A percentile compares a stretch with the other conserved stretches of the same genome.
These are phyloP conservation scores for Bjerkandera adusta DNA, from an alignment of 1,284 basidiomycete species.

Conservation along the genomic window DNA sequence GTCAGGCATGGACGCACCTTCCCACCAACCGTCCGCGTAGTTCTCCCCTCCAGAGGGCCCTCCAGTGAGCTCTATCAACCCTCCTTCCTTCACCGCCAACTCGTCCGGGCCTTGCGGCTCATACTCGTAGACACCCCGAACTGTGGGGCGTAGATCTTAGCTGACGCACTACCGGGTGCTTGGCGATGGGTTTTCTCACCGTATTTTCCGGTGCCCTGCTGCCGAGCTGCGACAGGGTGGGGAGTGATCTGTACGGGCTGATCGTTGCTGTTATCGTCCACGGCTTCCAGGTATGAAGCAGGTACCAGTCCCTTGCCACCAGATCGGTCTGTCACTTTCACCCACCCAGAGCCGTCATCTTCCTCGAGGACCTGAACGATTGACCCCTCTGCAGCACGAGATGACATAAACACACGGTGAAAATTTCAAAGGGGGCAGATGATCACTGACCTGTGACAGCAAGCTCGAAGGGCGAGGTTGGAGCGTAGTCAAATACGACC, in stretches of 20 bases:
- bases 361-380: constrained; percentile 63
- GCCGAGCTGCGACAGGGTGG: constrained; percentile 10
- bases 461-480: constrained; percentile 76
- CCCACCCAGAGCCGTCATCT: constrained; percentile 84
- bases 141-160: constrained; percentile 34
- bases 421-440: constrained; percentile 6
- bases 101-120: constrained; percentile 68
- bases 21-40: constrained; percentile 81
- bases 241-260: no score
- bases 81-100: constrained; percentile 60
- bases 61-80: constrained; percentile 59
- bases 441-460: constrained; percentile 53
- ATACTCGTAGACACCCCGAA: constrained; percentile 71
- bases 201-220: constrained; percentile 39
- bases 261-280: no score
- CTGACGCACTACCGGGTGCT: neutral
- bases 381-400: constrained; percentile 47
- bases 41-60: constrained; percentile 58
- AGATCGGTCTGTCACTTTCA: constrained; percentile 62
- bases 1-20: constrained; percentile 46
- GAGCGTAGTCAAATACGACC: constrained; percentile 68
- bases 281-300: constrained; percentile 65
- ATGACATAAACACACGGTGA: constrained; percentile 14
- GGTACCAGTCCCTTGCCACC: constrained; percentile 74
- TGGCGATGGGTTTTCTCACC: constrained; percentile 33